Evolutionary conservation across 2,329 filamentous ascomycete genomes (phyloP).

Genomic region (Didymellaceae sp.): DNA sequence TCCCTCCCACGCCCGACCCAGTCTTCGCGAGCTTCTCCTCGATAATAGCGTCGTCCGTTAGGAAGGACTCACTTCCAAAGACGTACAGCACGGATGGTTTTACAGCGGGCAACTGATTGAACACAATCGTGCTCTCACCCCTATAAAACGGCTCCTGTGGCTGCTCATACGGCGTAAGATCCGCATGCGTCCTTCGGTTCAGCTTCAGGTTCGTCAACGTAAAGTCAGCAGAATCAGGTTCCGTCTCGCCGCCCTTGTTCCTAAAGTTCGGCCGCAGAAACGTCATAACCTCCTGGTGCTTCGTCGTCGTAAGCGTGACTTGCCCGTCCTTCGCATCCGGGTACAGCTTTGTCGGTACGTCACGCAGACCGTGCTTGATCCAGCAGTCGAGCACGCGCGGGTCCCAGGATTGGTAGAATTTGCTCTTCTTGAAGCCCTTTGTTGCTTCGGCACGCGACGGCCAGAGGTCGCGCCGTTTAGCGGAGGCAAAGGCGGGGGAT

Average conservation of each 20-base stretch:
- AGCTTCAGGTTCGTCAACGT: slow-evolving; percentile 37
- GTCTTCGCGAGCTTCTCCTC: slow-evolving; percentile 69
- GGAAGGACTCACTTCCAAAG: slow-evolving; percentile 61
- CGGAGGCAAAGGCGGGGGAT: slow-evolving; percentile 66
- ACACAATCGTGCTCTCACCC: slow-evolving; percentile 65
- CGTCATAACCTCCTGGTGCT: slow-evolving; percentile 86
- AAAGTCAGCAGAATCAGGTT: slow-evolving; percentile 47
- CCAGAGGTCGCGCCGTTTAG: slow-evolving; percentile 80
- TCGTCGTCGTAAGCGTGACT: slow-evolving; percentile 80
- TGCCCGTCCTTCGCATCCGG: slow-evolving; percentile 53
- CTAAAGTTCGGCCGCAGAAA: slow-evolving; percentile 70
- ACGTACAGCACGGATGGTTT: slow-evolving; percentile 19
- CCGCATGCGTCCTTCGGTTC: slow-evolving; percentile 52
- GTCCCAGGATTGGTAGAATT: slow-evolving; percentile 86
- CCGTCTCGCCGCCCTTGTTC: slow-evolving; percentile 52
- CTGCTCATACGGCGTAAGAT: slow-evolving; percentile 45
- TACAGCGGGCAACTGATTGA: slow-evolving; percentile 67
- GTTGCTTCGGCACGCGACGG: slow-evolving; percentile 74
- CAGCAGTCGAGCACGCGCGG: slow-evolving; percentile 76
- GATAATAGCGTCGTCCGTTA: slow-evolving; percentile 60
- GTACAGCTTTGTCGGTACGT: slow-evolving; percentile 69
- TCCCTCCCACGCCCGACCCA: slow-evolving; percentile 70
- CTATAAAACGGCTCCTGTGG: slow-evolving; percentile 67
- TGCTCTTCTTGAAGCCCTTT: slow-evolving; percentile 68
- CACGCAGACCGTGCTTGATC: slow-evolving; percentile 76